Base-by-base conservation (phyloP, 1,139 yeast genomes). In the Hansenula anomala region DNA sequence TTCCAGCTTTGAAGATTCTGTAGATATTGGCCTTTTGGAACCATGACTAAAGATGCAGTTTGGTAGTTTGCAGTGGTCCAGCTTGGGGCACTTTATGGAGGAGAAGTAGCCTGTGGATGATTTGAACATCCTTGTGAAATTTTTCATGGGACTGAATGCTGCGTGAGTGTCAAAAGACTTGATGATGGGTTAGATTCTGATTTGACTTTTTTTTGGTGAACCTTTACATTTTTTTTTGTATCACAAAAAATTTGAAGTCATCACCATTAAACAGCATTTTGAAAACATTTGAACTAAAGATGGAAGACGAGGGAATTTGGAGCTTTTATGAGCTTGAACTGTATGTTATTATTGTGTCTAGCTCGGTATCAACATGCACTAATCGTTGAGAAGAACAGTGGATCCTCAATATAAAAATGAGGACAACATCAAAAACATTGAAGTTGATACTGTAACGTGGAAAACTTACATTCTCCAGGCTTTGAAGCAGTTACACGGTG, bases 391-490 rank as follows among this genome's bases (percentile, higher is more conserved):
- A n/a, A n/a, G n/a, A 6, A 22, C 19, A 2, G 35, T 38, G 10
- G 46, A 39, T 17, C 44, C 45, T 6, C 32, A 47, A 22, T 41
- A 49, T 38, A 31, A 37, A 6, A 44, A 47, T 4, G 30, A 39
- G 6, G n/a, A n/a, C n/a, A n/a, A n/a, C n/a, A 56, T 55, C 20
- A 17, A 45, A 7, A 53, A 54, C 18, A 23, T 44, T 3, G 40
- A 36, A 16, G 40, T 63, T 4, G 68, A 64, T 41, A 44, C 49
- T 14, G 55, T 62, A 30, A 59, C 68, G 2, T 66, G 71, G 72
- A 59, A 52, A 27, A 59, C 60, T 27, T 54, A 61, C 50, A 42
- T 64, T 6, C 51, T 49, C 19, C 49, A 49, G 28, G 63, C 69
- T 0, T 41, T 66, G 18, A 55, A 46, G 28, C 53, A 58, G 17